A percentile compares a stretch with the other conserved stretches of the same genome.
Conservation (phyloP, 2,329 filamentous ascomycete genomes). For the Nigrospora sphaerica region DNA sequence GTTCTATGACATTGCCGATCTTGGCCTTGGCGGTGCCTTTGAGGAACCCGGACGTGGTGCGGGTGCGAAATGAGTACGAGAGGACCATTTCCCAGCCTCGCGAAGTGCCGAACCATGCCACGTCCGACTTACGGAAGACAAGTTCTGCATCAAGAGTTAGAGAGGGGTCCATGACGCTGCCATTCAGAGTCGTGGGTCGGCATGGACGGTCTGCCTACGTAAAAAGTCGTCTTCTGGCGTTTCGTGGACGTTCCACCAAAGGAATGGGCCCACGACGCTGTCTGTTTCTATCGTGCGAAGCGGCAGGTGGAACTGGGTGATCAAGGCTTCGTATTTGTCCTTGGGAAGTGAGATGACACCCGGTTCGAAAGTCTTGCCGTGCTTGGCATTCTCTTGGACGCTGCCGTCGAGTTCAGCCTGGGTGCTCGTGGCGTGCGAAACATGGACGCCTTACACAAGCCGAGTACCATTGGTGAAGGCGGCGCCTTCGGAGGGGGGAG, state of each 20-base stretch:
- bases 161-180: too few species aligned
- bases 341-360: neutral
- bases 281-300: neutral
- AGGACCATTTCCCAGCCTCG: conserved; percentile 27
- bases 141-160: conserved; percentile 14
- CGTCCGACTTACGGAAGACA: conserved; percentile 26
- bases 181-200: neutral
- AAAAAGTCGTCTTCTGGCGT: neutral
- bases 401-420: neutral
- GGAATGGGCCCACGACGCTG: conserved; percentile 2
- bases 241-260: conserved; percentile 2
- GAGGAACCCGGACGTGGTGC: conserved; percentile 22
- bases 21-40: conserved; percentile 20
- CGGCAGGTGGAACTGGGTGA: neutral
- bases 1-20: conserved; percentile 14
- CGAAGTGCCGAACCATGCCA: conserved; percentile 18
- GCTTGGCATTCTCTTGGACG: neutral
- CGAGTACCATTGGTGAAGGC: neutral
- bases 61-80: conserved; percentile 18
- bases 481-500: neutral
- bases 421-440: too few species aligned
- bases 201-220: neutral
- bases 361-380: neutral
- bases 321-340: neutral
- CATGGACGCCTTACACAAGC: neutral